phyloP scores from a whole-genome alignment of 2,329 filamentous ascomycete species.

The Pseudogymnoascus sp. region DNA sequence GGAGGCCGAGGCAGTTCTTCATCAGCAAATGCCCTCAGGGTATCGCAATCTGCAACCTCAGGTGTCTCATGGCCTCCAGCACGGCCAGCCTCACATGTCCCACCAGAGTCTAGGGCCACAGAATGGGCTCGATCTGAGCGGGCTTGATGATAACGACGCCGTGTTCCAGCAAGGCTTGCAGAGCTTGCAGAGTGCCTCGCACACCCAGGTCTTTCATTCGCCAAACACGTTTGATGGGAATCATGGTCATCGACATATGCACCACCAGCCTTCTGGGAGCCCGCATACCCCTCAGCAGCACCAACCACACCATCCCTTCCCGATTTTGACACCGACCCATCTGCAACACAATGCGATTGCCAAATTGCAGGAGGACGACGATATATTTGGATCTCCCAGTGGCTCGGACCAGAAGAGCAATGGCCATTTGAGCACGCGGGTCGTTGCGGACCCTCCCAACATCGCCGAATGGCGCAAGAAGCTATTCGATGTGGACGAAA shows the following conservation, averaged over 20 bases:
- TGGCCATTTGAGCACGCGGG: slow-evolving; percentile 45
- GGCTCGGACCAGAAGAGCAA: slow-evolving; percentile 36
- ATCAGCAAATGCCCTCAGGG: slow-evolving; percentile 22
- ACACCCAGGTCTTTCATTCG: slow-evolving; percentile 28
- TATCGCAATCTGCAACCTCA: slow-evolving; percentile 27
- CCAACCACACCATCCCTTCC: slow-evolving; percentile 36
- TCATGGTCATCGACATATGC: slow-evolving; percentile 25
- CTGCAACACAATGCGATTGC: slow-evolving; percentile 28
- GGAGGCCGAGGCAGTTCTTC: slow-evolving; percentile 7
- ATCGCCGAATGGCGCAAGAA: slow-evolving; percentile 61
- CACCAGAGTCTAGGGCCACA: slow-evolving; percentile 30
- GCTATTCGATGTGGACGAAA: slow-evolving; percentile 67
- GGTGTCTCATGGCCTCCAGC: slow-evolving; percentile 26
- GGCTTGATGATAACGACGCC: slow-evolving; percentile 32
- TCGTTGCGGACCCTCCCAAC: slow-evolving; percentile 58
- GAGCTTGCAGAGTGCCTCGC: slow-evolving; percentile 28
- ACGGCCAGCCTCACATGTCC: slow-evolving; percentile 21
- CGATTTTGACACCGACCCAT: slow-evolving; percentile 34
- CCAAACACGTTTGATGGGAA: slow-evolving; percentile 30
- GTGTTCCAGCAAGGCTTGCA: slow-evolving; percentile 32
- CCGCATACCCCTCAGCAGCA: slow-evolving; percentile 32
- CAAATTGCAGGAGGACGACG: slow-evolving; percentile 31
- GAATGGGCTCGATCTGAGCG: slow-evolving; percentile 31
- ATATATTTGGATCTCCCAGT: slow-evolving; percentile 29
- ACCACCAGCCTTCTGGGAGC: slow-evolving; percentile 23